These are phyloP conservation scores for Eucalyptus erythrocorys DNA, from an alignment of 345 rosid species.

Conservation along the genomic window DNA sequence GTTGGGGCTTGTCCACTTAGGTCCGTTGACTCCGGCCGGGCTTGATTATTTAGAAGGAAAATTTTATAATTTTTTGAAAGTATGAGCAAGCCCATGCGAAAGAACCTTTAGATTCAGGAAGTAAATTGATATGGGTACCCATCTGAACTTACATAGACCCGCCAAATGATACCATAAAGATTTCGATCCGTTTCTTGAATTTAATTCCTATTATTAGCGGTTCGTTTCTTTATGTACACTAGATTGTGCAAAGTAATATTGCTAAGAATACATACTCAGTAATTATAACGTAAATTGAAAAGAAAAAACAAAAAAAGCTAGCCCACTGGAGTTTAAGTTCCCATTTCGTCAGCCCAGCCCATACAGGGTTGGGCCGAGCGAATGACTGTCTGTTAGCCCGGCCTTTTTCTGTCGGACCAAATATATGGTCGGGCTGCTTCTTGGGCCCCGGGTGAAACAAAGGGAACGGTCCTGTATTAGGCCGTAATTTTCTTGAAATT, in stretches of 20 bases:
- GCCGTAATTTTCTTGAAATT: neutral
- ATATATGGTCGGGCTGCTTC: neutral
- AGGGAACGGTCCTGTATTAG: neutral
- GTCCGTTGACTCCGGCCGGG: neutral
- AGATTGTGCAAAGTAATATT: neutral
- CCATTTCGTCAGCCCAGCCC: neutral
- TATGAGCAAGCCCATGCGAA: fast-evolving
- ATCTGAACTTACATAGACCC: too few species aligned
- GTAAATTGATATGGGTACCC: neutral
- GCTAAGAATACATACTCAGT: neutral
- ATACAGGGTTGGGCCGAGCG: neutral
- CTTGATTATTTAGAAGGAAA: neutral
- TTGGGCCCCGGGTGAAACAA: neutral
- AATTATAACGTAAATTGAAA: neutral
- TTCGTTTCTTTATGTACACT: neutral
- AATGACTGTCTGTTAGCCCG: neutral
- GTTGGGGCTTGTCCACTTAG: neutral
- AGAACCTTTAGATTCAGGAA: neutral
- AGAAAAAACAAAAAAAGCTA: neutral
- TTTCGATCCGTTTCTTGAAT: neutral
- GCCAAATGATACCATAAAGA: neutral
- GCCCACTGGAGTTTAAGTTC: neutral
- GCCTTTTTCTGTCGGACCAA: neutral
- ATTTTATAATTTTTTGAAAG: neutral
- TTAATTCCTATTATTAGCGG: neutral